Percentiles rank a stretch among this genome's conserved stretches.
Evolutionary conservation across 331 rosid species (phyloP).

Genomic region (Pyrus hybrid): DNA sequence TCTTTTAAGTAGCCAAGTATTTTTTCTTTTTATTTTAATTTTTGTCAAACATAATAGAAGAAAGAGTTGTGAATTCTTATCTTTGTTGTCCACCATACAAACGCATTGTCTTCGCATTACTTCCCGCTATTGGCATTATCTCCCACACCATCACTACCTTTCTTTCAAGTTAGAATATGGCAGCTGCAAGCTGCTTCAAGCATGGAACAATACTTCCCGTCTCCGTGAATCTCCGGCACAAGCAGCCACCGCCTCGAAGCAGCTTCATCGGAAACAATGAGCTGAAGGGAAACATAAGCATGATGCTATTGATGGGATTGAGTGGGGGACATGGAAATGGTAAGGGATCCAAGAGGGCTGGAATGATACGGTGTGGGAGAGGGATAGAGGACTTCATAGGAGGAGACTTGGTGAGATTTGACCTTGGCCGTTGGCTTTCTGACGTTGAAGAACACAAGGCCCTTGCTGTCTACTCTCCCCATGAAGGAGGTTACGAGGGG

Average conservation of each 20-base stretch:
- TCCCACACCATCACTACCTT: slow-evolving; percentile 7
- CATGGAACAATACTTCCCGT: slow-evolving; percentile 26
- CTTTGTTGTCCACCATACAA: slow-evolving; percentile 56
- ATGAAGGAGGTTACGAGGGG: slow-evolving; percentile 93
- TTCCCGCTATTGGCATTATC: slow-evolving; percentile 11
- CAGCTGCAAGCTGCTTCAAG: slow-evolving; percentile 33
- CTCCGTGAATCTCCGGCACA: slow-evolving; percentile 5
- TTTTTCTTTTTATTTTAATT: too few relatives aligned
- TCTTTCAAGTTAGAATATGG: slow-evolving; percentile 25
- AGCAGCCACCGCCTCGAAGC: slow-evolving; percentile 12
- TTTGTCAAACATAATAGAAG: too few relatives aligned
- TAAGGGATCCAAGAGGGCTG: slow-evolving; percentile 22
- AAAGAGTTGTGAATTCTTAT: slow-evolving; percentile 24
- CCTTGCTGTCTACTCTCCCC: slow-evolving; percentile 79
- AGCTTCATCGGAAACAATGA: not conserved
- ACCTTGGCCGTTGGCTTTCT: slow-evolving; percentile 71
- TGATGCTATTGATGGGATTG: not conserved
- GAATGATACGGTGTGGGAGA: slow-evolving; percentile 43
- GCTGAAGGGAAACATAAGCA: not conserved
- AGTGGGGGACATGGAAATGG: slow-evolving; percentile 7
- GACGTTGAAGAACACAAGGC: slow-evolving; percentile 96
- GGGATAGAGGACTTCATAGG: slow-evolving; percentile 73
- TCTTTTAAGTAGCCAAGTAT: too few relatives aligned
- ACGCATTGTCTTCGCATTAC: not conserved
- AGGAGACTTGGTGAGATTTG: slow-evolving; percentile 63